phyloP scores from a whole-genome alignment of 805 yeast species.

The Saturnispora gosingensis region DNA sequence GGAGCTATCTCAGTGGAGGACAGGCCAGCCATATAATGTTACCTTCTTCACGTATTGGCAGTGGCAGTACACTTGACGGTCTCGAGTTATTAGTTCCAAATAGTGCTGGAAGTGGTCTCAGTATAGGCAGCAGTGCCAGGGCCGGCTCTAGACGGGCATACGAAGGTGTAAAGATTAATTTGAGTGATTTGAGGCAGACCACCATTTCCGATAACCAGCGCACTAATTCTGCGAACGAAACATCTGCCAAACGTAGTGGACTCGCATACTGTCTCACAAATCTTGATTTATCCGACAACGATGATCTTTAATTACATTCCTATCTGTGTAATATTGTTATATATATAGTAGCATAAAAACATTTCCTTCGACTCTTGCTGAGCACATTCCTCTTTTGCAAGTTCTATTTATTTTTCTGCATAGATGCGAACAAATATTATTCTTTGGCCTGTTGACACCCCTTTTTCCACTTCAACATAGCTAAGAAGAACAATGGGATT shows the following conservation, averaged over 20 bases:
- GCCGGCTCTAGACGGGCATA: background rate
- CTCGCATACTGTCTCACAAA: conserved; percentile 13
- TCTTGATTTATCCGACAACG: conserved; percentile 7
- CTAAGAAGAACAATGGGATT: conserved; percentile 17
- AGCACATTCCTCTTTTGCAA: background rate
- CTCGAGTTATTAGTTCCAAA: conserved; percentile 8
- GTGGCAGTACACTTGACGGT: background rate
- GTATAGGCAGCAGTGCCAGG: background rate
- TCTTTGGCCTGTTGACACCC: background rate
- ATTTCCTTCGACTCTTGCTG: background rate
- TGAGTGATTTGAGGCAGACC: background rate
- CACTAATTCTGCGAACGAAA: background rate
- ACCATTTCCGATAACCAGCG: background rate
- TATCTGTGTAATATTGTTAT: background rate
- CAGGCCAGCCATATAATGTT: background rate
- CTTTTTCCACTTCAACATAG: background rate
- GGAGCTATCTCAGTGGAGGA: background rate
- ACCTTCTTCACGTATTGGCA: background rate
- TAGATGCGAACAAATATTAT: background rate
- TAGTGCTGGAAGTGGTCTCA: background rate
- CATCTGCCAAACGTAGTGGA: conserved; percentile 5
- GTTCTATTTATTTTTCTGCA: background rate
- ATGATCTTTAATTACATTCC: background rate
- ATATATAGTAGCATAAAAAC: background rate
- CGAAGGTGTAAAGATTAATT: background rate